Evolutionary conservation across 192 early-diverging fungal genomes (phyloP).

Genomic region (Rhizophagus sp.): DNA sequence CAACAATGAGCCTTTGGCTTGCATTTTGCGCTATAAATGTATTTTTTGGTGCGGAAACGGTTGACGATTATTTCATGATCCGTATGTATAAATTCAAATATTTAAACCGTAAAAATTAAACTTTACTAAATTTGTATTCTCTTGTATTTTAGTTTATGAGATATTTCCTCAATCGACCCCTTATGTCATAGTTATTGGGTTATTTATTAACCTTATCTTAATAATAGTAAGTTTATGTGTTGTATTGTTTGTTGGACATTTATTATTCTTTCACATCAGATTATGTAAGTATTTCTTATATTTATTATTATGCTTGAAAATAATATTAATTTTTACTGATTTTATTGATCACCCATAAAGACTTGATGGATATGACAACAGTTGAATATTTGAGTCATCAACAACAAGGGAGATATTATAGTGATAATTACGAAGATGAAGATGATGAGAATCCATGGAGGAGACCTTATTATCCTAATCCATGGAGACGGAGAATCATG

Average conservation of each 20-base stretch:
- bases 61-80: constrained; percentile 7
- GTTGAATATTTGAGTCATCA: constrained; percentile 29
- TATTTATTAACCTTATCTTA: constrained; percentile 19
- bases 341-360: background rate
- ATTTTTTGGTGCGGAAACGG: constrained; percentile 9
- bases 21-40: background rate
- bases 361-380: constrained; percentile 29
- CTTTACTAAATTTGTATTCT: background rate
- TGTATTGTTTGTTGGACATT: background rate
- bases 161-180: constrained; percentile 15
- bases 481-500: constrained; percentile 23
- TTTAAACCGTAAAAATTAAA: too few relatives aligned
- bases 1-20: constrained; percentile 19
- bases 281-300: constrained; percentile 23
- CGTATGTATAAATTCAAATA: background rate
- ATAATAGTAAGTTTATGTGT: constrained; percentile 12
- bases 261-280: constrained; percentile 20
- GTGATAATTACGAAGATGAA: constrained; percentile 28
- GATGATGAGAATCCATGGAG: constrained; percentile 29
- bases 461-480: constrained; percentile 27
- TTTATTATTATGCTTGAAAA: background rate
- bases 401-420: constrained; percentile 27
- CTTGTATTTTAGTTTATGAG: constrained; percentile 13
- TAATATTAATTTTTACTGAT: background rate
- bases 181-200: background rate